Percentiles rank a stretch among this genome's conserved stretches.
Conservation (phyloP, 2,329 filamentous ascomycete species). For the Penicillium fuscoglaucum region DNA sequence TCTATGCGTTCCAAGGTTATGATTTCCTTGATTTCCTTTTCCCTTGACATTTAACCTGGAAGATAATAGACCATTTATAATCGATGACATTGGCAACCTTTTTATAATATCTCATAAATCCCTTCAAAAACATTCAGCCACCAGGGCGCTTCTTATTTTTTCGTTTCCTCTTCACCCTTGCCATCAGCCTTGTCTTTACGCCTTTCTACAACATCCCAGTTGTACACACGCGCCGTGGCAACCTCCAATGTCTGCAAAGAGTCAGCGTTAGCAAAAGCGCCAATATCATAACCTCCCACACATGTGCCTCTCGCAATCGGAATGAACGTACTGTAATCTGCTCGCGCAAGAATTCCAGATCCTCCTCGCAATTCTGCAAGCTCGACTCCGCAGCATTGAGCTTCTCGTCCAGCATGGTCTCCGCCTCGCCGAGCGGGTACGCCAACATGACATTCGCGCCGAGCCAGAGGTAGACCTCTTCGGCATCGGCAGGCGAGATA, state of each 20-base stretch:
- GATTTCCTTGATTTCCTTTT: neutral
- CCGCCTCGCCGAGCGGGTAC: slow-evolving; percentile 86
- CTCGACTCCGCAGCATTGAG: slow-evolving; percentile 76
- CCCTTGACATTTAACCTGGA: neutral
- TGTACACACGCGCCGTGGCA: slow-evolving; percentile 94
- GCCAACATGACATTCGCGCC: slow-evolving; percentile 98
- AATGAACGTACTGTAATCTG: slow-evolving; percentile 77
- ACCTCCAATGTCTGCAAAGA: slow-evolving; percentile 89
- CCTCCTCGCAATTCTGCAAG: slow-evolving; percentile 87
- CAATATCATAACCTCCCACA: neutral
- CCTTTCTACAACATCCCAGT: slow-evolving; percentile 97
- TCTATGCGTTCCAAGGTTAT: neutral
- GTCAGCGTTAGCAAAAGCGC: slow-evolving; percentile 5
- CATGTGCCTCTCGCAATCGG: neutral
- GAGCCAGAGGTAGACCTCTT: slow-evolving; percentile 97
- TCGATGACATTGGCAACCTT: slow-evolving; percentile 3
- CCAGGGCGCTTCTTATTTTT: slow-evolving; percentile 27
- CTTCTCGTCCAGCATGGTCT: slow-evolving; percentile 74
- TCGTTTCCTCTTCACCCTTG: slow-evolving; percentile 51
- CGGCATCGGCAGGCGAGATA: slow-evolving; percentile 66
- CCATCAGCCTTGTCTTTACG: slow-evolving; percentile 75
- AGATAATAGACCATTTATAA: slow-evolving; percentile 4
- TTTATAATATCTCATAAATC: slow-evolving; percentile 10
- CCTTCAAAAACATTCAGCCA: slow-evolving; percentile 2
- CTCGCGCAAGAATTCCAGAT: slow-evolving; percentile 90